These are phyloP conservation scores for Sanghuangporus baumii DNA, from an alignment of 1,284 basidiomycete genomes.

Conservation along the genomic window DNA sequence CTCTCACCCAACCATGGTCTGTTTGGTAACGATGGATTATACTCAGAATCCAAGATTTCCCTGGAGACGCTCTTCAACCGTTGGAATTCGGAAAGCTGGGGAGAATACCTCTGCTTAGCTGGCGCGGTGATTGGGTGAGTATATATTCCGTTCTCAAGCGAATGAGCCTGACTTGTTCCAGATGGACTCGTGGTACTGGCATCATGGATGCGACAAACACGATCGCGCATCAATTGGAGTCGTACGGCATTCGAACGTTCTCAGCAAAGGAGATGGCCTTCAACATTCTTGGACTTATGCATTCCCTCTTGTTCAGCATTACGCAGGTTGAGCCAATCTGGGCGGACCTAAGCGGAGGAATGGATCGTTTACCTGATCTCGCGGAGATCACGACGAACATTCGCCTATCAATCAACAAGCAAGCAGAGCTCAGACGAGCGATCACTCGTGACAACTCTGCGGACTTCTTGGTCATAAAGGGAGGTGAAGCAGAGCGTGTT, in stretches of 20 bases:
- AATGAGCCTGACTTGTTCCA: constrained; percentile 25
- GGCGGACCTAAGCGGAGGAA: constrained; percentile 96
- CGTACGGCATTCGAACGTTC: constrained; percentile 94
- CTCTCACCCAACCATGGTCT: constrained; percentile 97
- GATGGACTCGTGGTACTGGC: constrained; percentile 97
- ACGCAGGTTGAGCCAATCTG: constrained; percentile 99
- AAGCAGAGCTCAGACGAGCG: constrained; percentile 87
- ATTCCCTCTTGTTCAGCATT: constrained; percentile 98
- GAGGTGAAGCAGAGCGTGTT: constrained; percentile 88
- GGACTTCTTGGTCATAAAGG: constrained; percentile 91
- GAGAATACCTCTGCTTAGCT: constrained; percentile 95
- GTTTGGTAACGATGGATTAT: constrained; percentile 96
- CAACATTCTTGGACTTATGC: constrained; percentile 98
- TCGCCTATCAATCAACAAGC: constrained; percentile 64
- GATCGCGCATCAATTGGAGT: constrained; percentile 91
- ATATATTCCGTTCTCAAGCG: constrained; percentile 6
- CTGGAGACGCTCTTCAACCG: constrained; percentile 97
- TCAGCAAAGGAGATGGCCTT: constrained; percentile 99
- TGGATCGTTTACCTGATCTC: constrained; percentile 94
- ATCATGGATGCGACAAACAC: constrained; percentile 96
- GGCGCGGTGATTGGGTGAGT: constrained; percentile 95
- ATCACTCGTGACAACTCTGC: constrained; percentile 91
- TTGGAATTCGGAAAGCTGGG: constrained; percentile 98
- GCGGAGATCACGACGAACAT: constrained; percentile 89
- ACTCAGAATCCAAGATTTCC: constrained; percentile 98